phyloP scores from a whole-genome alignment of 2,329 filamentous ascomycete species.

The Sporothrix brunneoviolacea region DNA sequence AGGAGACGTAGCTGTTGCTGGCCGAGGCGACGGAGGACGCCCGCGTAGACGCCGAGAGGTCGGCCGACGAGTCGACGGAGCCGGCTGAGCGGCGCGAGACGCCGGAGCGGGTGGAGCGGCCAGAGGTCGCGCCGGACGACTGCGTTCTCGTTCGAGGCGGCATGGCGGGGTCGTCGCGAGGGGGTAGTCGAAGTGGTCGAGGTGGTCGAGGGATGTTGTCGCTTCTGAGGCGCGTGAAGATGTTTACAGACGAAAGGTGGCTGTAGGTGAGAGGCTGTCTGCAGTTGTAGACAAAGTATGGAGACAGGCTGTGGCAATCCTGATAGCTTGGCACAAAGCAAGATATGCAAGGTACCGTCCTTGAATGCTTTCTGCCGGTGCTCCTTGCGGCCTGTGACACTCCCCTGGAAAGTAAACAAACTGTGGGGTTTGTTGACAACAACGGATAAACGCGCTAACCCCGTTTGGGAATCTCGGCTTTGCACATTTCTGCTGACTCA shows the following conservation, averaged over 20 bases:
- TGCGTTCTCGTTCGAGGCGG: slow-evolving; percentile 9
- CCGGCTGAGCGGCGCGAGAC: slow-evolving; percentile 9
- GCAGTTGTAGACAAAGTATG: too few species aligned
- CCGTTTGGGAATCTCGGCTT: neutral
- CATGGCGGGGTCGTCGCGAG: neutral
- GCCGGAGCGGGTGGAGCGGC: slow-evolving; percentile 8
- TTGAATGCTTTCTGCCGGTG: neutral
- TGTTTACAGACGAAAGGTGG: too few species aligned
- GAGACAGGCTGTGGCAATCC: too few species aligned
- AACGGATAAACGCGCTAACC: neutral
- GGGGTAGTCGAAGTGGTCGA: too few species aligned
- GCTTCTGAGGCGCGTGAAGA: too few species aligned
- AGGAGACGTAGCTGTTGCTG: slow-evolving; percentile 3
- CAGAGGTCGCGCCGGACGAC: slow-evolving; percentile 12
- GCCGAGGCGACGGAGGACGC: slow-evolving; percentile 11
- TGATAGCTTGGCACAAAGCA: too few species aligned
- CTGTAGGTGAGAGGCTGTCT: too few species aligned
- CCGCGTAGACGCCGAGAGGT: slow-evolving; percentile 7
- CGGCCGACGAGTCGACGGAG: neutral
- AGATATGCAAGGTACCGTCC: too few species aligned
- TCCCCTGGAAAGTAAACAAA: neutral
- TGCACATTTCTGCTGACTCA: too few species aligned
- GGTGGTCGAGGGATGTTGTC: too few species aligned
- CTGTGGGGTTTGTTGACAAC: neutral
- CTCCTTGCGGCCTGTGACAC: too few species aligned